These are phyloP conservation scores for Corinectria fuckeliana DNA, from an alignment of 2,329 filamentous ascomycete species.

Conservation along the genomic window DNA sequence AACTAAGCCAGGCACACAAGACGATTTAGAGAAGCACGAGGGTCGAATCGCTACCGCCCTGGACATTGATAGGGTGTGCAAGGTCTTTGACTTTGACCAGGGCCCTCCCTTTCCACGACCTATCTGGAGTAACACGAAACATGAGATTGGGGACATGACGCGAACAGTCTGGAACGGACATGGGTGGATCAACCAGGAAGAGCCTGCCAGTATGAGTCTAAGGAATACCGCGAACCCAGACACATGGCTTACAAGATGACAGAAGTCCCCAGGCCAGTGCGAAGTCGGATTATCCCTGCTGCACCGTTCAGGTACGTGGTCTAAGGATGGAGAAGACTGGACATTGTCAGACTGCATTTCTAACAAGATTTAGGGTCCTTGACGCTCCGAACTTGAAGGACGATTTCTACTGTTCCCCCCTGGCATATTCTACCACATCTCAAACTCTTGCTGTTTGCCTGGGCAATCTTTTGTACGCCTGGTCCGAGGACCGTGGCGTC, in stretches of 20 bases:
- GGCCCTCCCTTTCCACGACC: conserved; percentile 9
- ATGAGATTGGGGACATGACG: conserved; percentile 4
- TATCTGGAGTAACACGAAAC: background rate
- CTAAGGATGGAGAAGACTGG: background rate
- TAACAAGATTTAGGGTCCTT: conserved; percentile 67
- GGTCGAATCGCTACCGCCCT: conserved; percentile 80
- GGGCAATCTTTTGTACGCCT: conserved; percentile 80
- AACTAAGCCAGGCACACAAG: conserved; percentile 52
- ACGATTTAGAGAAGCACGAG: conserved; percentile 73
- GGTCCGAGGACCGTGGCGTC: conserved; percentile 80
- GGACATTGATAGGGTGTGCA: conserved; percentile 73
- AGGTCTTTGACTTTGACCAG: conserved; percentile 65
- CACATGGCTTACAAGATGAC: conserved; percentile 8
- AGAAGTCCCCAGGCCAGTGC: conserved; percentile 25
- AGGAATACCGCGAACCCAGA: background rate
- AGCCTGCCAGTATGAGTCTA: conserved; percentile 14
- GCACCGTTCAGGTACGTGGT: conserved; percentile 75
- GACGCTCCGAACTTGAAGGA: conserved; percentile 90
- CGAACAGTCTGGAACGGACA: conserved; percentile 38
- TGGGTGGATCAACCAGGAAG: conserved; percentile 32
- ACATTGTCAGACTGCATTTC: conserved; percentile 9
- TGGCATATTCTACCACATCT: conserved; percentile 81
- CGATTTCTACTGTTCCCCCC: conserved; percentile 92
- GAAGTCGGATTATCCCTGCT: conserved; percentile 62
- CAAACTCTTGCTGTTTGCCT: conserved; percentile 85